Evolutionary conservation across 495 filamentous ascomycete genomes (phyloP).

Genomic region (Clohesyomyces aquaticus): DNA sequence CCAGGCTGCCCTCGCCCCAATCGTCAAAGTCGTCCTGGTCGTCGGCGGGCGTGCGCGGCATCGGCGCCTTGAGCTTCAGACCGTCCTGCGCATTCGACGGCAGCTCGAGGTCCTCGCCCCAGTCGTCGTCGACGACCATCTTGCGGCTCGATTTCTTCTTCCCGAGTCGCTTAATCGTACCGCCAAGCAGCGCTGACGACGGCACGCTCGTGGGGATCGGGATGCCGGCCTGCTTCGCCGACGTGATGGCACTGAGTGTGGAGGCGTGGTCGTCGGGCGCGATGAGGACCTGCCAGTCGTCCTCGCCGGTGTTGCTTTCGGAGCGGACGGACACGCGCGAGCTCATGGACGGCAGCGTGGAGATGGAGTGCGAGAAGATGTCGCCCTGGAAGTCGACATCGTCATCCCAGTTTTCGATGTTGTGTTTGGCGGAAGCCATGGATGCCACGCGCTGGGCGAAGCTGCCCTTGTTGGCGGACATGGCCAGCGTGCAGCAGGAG

Average conservation of each 20-base stretch:
- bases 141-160: slow-evolving; percentile 73
- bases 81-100: slow-evolving; percentile 48
- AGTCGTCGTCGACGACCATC: slow-evolving; percentile 78
- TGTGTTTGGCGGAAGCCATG: slow-evolving; percentile 18
- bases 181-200: slow-evolving; percentile 89
- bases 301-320: slow-evolving; percentile 70
- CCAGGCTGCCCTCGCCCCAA: slow-evolving; percentile 91
- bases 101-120: slow-evolving; percentile 88
- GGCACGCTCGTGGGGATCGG: slow-evolving; percentile 88
- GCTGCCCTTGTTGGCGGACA: slow-evolving; percentile 36
- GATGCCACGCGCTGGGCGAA: slow-evolving; percentile 40
- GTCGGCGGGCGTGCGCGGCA: slow-evolving; percentile 54
- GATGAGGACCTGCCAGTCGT: slow-evolving; percentile 82
- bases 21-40: slow-evolving; percentile 81
- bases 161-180: slow-evolving; percentile 90
- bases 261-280: slow-evolving; percentile 78
- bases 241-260: slow-evolving; percentile 80
- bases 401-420: slow-evolving; percentile 87
- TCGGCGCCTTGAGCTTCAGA: slow-evolving; percentile 53
- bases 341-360: slow-evolving; percentile 70
- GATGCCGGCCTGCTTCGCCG: slow-evolving; percentile 85
- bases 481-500: slow-evolving; percentile 21
- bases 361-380: slow-evolving; percentile 67
- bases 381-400: slow-evolving; percentile 76
- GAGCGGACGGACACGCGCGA: slow-evolving; percentile 78